Conservation (phyloP, 2,329 filamentous ascomycete species). For the Aspergillus pseudonomiae region DNA sequence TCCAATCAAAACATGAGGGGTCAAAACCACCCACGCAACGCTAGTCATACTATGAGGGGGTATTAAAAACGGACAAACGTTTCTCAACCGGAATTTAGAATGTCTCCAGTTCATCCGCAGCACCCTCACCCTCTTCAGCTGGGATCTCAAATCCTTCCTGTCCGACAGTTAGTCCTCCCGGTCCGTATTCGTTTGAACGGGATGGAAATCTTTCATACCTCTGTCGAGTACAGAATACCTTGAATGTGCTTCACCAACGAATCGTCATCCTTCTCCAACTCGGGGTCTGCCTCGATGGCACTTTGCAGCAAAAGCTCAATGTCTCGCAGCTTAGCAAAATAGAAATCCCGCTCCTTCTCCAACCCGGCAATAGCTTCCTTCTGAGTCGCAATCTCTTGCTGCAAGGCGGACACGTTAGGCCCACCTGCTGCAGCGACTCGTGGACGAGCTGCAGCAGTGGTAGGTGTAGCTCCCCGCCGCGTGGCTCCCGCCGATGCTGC, state of each 20-base stretch:
- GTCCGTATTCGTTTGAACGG: not conserved
- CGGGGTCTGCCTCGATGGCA: constrained; percentile 87
- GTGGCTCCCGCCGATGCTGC: constrained; percentile 51
- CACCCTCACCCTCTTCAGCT: constrained; percentile 28
- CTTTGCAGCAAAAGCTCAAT: constrained; percentile 95
- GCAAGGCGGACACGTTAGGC: constrained; percentile 69
- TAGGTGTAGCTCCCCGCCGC: constrained; percentile 64
- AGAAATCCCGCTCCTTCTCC: constrained; percentile 96
- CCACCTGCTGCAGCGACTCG: constrained; percentile 52
- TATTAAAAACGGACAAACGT: constrained; percentile 29
- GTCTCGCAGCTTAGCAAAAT: constrained; percentile 97
- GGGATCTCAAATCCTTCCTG: constrained; percentile 39
- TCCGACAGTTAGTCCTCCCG: constrained; percentile 9
- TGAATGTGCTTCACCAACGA: constrained; percentile 95
- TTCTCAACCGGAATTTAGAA: constrained; percentile 25
- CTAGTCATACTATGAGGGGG: constrained; percentile 26
- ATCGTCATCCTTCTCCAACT: constrained; percentile 91
- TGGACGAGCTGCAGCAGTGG: constrained; percentile 53
- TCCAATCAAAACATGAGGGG: constrained; percentile 1
- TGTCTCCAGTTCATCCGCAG: constrained; percentile 35
- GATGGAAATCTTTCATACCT: constrained; percentile 53
- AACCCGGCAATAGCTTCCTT: constrained; percentile 95
- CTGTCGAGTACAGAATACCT: constrained; percentile 94
- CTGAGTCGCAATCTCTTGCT: constrained; percentile 82
- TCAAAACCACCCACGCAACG: constrained; percentile 20